Conservation (phyloP, 2,329 filamentous ascomycete genomes). For the Metarhizium anisopliae region DNA sequence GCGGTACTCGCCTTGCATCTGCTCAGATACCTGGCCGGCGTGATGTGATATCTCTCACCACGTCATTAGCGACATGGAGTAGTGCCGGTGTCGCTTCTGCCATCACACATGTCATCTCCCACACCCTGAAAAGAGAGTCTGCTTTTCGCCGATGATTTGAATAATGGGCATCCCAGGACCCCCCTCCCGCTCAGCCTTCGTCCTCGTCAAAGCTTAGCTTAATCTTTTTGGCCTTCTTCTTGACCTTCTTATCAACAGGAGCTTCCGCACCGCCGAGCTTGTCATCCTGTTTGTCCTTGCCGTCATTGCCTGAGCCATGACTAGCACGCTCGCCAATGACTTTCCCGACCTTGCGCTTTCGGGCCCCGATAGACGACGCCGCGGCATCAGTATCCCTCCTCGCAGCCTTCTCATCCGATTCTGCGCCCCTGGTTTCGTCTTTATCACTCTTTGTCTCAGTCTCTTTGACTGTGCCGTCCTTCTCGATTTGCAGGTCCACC, state of each 20-base stretch:
- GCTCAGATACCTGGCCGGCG: neutral
- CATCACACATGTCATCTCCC: neutral
- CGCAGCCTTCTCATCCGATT: slow-evolving; percentile 22
- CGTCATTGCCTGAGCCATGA: slow-evolving; percentile 11
- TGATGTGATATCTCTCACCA: neutral
- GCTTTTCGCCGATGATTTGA: slow-evolving; percentile 8
- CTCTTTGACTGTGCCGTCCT: slow-evolving; percentile 31
- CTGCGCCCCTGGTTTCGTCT: slow-evolving; percentile 15
- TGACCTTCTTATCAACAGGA: slow-evolving; percentile 24
- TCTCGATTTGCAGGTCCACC: slow-evolving; percentile 37
- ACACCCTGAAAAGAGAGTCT: neutral
- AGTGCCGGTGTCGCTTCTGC: neutral
- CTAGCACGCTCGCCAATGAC: slow-evolving; percentile 25
- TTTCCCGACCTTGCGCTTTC: slow-evolving; percentile 44
- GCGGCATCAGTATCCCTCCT: slow-evolving; percentile 18
- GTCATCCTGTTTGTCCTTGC: slow-evolving; percentile 7
- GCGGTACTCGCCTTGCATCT: neutral
- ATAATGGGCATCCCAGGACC: neutral
- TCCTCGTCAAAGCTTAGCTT: slow-evolving; percentile 61
- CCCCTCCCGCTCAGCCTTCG: slow-evolving; percentile 28
- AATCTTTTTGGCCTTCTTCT: slow-evolving; percentile 54
- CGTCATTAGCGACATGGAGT: neutral
- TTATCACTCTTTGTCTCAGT: slow-evolving; percentile 14
- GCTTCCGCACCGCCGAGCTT: slow-evolving; percentile 10
- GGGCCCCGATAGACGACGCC: slow-evolving; percentile 23